Conservation (phyloP, 192 early-diverging fungal species). For the Gonapodya prolifera region DNA sequence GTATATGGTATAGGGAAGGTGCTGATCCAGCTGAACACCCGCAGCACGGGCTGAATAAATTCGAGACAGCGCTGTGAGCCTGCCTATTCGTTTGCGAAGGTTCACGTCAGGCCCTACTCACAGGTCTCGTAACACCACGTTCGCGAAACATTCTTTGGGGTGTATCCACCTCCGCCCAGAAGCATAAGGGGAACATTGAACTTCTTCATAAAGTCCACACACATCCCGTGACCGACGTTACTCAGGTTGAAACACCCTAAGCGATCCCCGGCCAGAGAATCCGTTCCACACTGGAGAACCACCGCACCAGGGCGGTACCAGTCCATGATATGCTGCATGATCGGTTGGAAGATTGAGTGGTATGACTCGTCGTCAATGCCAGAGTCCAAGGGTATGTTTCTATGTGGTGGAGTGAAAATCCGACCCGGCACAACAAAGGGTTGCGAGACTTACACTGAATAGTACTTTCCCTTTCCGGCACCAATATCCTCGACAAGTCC, state of each 20-base stretch:
- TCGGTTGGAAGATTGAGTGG: slow-evolving; percentile 76
- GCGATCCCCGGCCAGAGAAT: slow-evolving; percentile 84
- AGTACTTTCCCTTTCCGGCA: slow-evolving; percentile 75
- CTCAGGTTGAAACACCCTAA: slow-evolving; percentile 90
- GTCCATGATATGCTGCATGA: slow-evolving; percentile 79
- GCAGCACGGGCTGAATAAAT: background rate
- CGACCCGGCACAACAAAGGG: background rate
- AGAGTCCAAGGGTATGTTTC: background rate
- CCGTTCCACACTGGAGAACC: slow-evolving; percentile 93
- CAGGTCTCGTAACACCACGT: slow-evolving; percentile 94
- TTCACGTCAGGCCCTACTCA: slow-evolving; percentile 15
- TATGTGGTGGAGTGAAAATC: background rate
- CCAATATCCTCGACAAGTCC: slow-evolving; percentile 77
- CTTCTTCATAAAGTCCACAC: slow-evolving; percentile 80
- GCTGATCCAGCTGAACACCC: slow-evolving; percentile 36
- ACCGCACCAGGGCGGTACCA: slow-evolving; percentile 83
- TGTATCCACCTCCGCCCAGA: slow-evolving; percentile 95
- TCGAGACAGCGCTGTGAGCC: slow-evolving; percentile 6
- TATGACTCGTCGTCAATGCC: slow-evolving; percentile 81
- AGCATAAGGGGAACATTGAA: slow-evolving; percentile 87
- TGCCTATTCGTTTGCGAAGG: slow-evolving; percentile 22
- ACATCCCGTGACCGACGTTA: slow-evolving; percentile 86
- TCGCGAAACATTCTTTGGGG: slow-evolving; percentile 87
- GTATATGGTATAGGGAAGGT: slow-evolving; percentile 78
- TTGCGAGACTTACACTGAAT: slow-evolving; percentile 50